Evolutionary conservation across 306 rosid species (phyloP), one percentile per base, ranked within the genome.

Genomic region (Geum urbanum): DNA sequence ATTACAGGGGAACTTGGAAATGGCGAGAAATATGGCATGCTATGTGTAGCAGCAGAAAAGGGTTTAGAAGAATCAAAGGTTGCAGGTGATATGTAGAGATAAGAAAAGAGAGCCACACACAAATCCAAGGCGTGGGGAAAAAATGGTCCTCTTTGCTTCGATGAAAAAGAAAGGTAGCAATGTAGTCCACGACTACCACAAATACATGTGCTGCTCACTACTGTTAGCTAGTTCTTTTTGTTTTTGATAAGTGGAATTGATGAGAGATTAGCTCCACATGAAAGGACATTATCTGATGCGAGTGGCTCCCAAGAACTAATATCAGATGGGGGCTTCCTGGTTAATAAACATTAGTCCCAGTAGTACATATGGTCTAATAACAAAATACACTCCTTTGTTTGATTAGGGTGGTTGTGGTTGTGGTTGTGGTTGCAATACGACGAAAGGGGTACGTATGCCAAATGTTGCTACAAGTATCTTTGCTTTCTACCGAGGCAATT

Each of bases 51-150:
- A 50, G 63, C 27, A 24, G 37, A 59, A 27, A 66, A 60, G 74
- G 46, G 57, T 59, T 59, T 41, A 71, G 69, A 66, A 37, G 51
- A 60, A 47, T 72, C 18, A 74, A 39, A 77, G 50, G 67, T 53
- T 61, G 56, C 70, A 43, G 80, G 72, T 16, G 56, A 68, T 46
- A 66, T 67, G 56, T 67, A 62, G 88, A 73, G 98, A 94, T 94
- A 88, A 94, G 99, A 85, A 94, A 91, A 83, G 91, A 91, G 89
- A 86, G 81, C 97, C 99, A 91, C 99, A 94, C 98, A 91, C 81
- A 77, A 73, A 83, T 78, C 77, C 84, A 77, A 83, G 68, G 92
- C 86, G 82, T 82, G 71, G 74, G 70, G 37, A 32, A 32, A 81
- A 79, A 83, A 73, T 39, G 76, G 82, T 69, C 70, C 60, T 20